These are phyloP conservation scores for Cochlearia excelsa DNA, from an alignment of 345 rosid species.

Conservation along the genomic window DNA sequence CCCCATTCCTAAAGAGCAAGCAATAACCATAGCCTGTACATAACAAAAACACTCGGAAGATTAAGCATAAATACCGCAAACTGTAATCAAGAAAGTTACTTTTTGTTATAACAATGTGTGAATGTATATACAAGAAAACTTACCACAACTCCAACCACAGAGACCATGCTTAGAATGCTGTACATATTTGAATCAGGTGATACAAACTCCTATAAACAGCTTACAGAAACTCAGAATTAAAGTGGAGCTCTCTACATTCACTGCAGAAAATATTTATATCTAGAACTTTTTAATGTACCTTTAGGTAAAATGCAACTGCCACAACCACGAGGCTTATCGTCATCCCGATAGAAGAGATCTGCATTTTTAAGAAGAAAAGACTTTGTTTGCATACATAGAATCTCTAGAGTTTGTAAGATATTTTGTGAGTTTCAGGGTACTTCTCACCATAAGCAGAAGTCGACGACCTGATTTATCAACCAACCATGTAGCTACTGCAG, in stretches of 20 bases:
- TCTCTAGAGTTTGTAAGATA: constrained; percentile 5
- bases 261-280: not conserved
- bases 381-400: constrained; percentile 1
- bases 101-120: not conserved
- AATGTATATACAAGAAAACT: constrained; percentile 21
- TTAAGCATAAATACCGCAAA: not conserved
- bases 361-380: constrained; percentile 17
- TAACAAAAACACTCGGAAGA: not conserved
- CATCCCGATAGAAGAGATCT: constrained; percentile 85
- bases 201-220: constrained; percentile 45
- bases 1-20: constrained; percentile 89
- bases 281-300: constrained; percentile 39
- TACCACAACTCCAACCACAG: constrained; percentile 93
- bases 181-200: constrained; percentile 55
- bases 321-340: constrained; percentile 65
- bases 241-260: constrained; percentile 12
- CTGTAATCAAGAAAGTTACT: not conserved
- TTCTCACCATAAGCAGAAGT: constrained; percentile 73
- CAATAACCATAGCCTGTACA: constrained; percentile 63
- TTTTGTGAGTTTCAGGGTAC: not conserved
- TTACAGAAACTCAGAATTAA: constrained; percentile 14
- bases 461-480: constrained; percentile 86
- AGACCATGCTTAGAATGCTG: constrained; percentile 59
- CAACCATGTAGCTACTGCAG: constrained; percentile 82
- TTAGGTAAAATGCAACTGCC: constrained; percentile 60